These are phyloP conservation scores for Penicillium decumbens DNA, from an alignment of 2,329 filamentous ascomycete genomes.

Conservation along the genomic window DNA sequence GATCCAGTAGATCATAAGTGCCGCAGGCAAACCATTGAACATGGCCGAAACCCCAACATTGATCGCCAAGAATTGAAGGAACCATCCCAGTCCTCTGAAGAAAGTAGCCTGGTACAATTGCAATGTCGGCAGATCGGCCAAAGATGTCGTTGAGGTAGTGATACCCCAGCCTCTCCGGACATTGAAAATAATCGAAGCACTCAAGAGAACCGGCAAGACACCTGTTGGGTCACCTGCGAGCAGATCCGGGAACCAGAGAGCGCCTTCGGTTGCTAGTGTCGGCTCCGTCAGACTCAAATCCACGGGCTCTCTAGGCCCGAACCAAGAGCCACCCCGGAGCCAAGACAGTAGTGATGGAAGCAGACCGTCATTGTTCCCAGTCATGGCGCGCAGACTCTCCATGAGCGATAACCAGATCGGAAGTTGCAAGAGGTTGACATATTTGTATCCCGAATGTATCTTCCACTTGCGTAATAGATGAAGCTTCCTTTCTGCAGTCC, in stretches of 20 bases:
- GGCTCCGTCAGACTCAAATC: constrained; percentile 41
- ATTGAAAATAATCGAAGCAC: constrained; percentile 48
- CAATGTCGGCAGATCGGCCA: constrained; percentile 26
- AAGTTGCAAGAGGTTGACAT: constrained; percentile 37
- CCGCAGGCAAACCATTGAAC: constrained; percentile 39
- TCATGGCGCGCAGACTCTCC: constrained; percentile 48
- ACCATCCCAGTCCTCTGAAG: constrained; percentile 26
- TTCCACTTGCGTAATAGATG: constrained; percentile 34
- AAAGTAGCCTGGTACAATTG: constrained; percentile 24
- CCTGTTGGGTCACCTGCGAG: constrained; percentile 50
- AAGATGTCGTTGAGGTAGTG: constrained; percentile 11
- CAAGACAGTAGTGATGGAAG: constrained; percentile 36
- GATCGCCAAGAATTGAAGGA: constrained; percentile 39
- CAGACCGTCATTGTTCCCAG: constrained; percentile 41
- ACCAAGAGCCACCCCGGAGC: constrained; percentile 5
- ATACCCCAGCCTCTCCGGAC: constrained; percentile 35
- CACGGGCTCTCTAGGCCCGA: no score
- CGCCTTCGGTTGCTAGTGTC: constrained; percentile 53
- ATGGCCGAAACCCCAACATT: constrained; percentile 34
- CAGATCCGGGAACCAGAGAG: constrained; percentile 58
- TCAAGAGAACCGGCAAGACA: constrained; percentile 48
- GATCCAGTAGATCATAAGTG: constrained; percentile 50
- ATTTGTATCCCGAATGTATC: constrained; percentile 33
- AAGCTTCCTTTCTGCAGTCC: not conserved
- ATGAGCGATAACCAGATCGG: constrained; percentile 47